These are phyloP conservation scores for Penicillium crystallinum DNA, from an alignment of 495 filamentous ascomycete genomes.

Conservation along the genomic window DNA sequence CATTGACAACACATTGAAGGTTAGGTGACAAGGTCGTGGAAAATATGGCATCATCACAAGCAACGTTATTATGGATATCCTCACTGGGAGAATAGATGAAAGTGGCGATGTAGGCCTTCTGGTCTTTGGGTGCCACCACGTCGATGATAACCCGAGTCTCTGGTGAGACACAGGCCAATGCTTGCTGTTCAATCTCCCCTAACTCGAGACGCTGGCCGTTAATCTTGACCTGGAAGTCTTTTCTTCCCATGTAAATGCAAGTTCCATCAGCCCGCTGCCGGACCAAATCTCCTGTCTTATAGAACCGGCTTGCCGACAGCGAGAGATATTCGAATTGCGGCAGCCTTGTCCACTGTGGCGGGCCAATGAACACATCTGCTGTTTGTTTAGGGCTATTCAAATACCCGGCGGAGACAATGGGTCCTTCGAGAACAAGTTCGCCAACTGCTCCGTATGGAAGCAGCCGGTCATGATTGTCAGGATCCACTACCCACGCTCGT, in stretches of 20 bases:
- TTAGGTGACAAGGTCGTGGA: not conserved
- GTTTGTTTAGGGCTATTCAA: not conserved
- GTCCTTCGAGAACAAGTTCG: not conserved
- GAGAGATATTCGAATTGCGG: not conserved
- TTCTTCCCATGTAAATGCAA: not conserved
- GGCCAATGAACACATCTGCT: not conserved
- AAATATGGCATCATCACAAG: not conserved
- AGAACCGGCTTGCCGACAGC: not conserved
- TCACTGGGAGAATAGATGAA: not conserved
- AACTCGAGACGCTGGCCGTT: not conserved
- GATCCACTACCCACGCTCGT: not conserved
- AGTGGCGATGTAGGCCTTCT: not conserved
- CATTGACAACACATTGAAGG: not conserved
- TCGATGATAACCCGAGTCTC: not conserved
- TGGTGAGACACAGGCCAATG: not conserved
- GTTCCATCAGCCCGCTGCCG: not conserved
- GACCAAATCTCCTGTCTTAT: not conserved
- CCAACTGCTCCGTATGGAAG: not conserved
- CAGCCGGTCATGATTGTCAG: not conserved
- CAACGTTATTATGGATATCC: not conserved
- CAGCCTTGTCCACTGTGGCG: not conserved
- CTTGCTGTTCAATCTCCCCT: not conserved
- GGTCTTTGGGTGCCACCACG: not conserved
- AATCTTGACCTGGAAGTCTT: not conserved
- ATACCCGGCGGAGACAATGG: not conserved